phyloP scores from a whole-genome alignment of 192 early-diverging fungal genomes.

The Spizellomyces sp. region DNA sequence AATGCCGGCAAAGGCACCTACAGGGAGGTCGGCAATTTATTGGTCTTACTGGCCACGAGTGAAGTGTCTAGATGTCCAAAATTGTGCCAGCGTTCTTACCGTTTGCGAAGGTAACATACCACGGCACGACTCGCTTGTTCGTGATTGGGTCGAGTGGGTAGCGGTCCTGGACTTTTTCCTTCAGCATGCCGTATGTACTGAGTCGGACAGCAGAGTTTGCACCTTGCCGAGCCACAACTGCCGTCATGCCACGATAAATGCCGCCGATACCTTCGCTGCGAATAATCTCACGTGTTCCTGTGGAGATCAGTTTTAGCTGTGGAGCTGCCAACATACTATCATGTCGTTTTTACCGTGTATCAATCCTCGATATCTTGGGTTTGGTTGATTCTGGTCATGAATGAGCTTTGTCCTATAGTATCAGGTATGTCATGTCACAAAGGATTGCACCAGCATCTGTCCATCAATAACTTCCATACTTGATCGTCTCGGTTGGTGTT shows the following conservation, averaged over 20 bases:
- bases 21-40: background rate
- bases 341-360: constrained; percentile 62
- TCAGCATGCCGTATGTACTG: constrained; percentile 80
- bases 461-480: constrained; percentile 47
- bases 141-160: constrained; percentile 44
- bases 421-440: background rate
- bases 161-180: constrained; percentile 47
- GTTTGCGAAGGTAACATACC: constrained; percentile 52
- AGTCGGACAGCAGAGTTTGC: constrained; percentile 95
- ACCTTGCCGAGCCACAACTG: constrained; percentile 93
- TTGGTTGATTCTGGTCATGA: constrained; percentile 77
- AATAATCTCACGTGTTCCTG: constrained; percentile 56
- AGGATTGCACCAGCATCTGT: background rate
- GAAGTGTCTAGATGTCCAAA: background rate
- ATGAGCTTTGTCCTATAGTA: constrained; percentile 83
- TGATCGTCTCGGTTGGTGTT: constrained; percentile 91
- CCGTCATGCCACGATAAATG: constrained; percentile 86
- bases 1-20: constrained; percentile 82
- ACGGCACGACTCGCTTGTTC: constrained; percentile 41
- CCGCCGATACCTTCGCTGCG: constrained; percentile 74
- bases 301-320: background rate
- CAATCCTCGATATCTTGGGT: constrained; percentile 78
- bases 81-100: constrained; percentile 12
- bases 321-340: no score
- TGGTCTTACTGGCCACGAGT: background rate